Evolutionary conservation across 306 rosid genomes (phyloP), one percentile per base, ranked within the genome.

Genomic region (Leucaena leucocephala): DNA sequence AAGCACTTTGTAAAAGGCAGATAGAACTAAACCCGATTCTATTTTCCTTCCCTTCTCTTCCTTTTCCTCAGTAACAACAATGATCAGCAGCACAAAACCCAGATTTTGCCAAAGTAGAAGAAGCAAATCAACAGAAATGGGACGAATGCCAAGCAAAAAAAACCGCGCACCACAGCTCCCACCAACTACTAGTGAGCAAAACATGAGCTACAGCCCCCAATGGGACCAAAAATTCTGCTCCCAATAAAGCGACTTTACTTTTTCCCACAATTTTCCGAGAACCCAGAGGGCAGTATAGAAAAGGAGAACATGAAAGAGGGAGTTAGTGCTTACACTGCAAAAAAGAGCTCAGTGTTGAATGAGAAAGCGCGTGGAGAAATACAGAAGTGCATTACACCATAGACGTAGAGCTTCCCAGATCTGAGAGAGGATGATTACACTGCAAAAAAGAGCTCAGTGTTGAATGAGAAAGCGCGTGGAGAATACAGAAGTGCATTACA

Each of bases 1-100:
- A 59, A 74, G 61, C 49, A 77, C 54, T 50, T n/a, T 39, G 46
- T 7, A 54, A 62, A 2, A 64, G 34, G 61, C 66, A 67, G 70
- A 64, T 13, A 70, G 58, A 78, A 46, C 16, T 38, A 78, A 80
- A 80, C 82, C 78, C 79, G 81, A 82, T 75, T 66, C 81, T 67
- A 77, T 27, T 27, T 77, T 27, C 71, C 67, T 48, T 10, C 36
- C 6, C 33, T 14, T 39, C 66, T 64, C 67, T 46, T 63, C 84
- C 44, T 12, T 49, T 59, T 42, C 48, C 75, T 14, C 46, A 64
- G 58, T 44, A 59, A 61, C 2, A 59, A 59, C 66, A 59, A 3
- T 22, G 43, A 70, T 42, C 5, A 59, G 35, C 43, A 79, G 34
- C 64, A n/a, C 50, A 66, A 77, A 67, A 14, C 17, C 52, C 52